Percentiles rank a stretch among this genome's conserved stretches.
Conservation (phyloP, 2,329 filamentous ascomycete species). For the Ascosphaera pollenicola region DNA sequence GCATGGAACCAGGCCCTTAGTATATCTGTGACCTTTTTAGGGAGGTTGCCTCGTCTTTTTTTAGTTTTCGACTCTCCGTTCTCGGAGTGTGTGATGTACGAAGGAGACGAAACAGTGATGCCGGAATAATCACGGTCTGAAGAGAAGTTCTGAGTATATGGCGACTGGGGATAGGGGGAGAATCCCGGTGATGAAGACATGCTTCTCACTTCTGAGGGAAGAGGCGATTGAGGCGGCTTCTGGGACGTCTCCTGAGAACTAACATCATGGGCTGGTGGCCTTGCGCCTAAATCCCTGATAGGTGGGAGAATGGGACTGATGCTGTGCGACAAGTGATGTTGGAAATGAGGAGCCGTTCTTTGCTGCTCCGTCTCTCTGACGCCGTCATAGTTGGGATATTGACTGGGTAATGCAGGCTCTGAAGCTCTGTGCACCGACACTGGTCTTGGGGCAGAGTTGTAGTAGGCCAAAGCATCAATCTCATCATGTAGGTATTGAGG, state of each 20-base stretch:
- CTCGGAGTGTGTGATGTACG: conserved; percentile 9
- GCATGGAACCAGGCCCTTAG: conserved; percentile 57
- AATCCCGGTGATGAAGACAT: conserved; percentile 6
- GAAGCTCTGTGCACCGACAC: conserved; percentile 10
- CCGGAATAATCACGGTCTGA: conserved; percentile 15
- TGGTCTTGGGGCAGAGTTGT: conserved; percentile 10
- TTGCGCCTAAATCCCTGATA: neutral
- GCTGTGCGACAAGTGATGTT: neutral
- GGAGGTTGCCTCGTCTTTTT: conserved; percentile 57
- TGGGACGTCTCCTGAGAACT: neutral
- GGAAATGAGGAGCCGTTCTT: neutral
- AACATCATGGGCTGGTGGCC: neutral
- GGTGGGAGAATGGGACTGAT: neutral
- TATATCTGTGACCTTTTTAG: conserved; percentile 73
- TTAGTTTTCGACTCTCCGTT: conserved; percentile 23
- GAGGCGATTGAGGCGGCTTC: neutral
- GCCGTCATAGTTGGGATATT: conserved; percentile 8
- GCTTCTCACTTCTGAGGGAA: neutral
- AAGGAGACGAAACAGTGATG: conserved; percentile 8
- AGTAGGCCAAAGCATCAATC: conserved; percentile 18
- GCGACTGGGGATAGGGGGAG: conserved; percentile 6
- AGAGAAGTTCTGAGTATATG: conserved; percentile 9
- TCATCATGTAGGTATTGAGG: conserved; percentile 20
- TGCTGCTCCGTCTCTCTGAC: conserved; percentile 9
- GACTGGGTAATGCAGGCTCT: conserved; percentile 7